Base-by-base conservation (phyloP, 2,329 filamentous ascomycete species). In the Stachybotrys echinatus region DNA sequence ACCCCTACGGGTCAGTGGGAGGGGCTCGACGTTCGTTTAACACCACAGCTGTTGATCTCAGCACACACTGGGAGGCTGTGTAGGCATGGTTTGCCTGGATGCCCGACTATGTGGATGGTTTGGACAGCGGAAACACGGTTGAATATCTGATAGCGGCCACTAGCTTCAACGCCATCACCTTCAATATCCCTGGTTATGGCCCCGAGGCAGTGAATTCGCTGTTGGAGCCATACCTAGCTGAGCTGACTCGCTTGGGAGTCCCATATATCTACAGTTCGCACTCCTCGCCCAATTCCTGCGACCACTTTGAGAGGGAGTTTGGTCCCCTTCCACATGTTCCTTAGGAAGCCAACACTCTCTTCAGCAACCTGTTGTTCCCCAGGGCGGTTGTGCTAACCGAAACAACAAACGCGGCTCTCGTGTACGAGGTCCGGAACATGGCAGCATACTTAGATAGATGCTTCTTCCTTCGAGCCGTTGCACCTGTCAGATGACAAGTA, bases 1-100 rank as follows among this genome's bases (percentile, higher is more conserved):
- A 42, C 23, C 64, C 66, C 0, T 73, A 76, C n/a, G 38, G 38
- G 7, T 7, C 14, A 6, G 17, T 40, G 7, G 38, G 38, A 6
- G 38, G 38, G 7, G 38, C 38, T 19, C 38, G 38, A 6, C 17
- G 7, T 6, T 40, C 38, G 7, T 40, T 40, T 19, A 40, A 40
- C 17, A 19, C 12, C 38, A n/a, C 38, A 7, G 12, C 18, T 7
- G 17, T 40, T 8, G 38, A 40, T 7, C 38, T 19, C 18, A 17
- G n/a, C 18, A n/a, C 6, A n/a, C n/a, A 40, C 17, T 40, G 38
- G 38, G 14, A 19, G 14, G 38, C 38, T n/a, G 38, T 40, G 12
- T 7, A 40, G 38, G 38, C 38, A 6, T 40, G 38, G 38, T 19
- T n/a, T 19, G 12, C 38, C 12, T 40, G 38, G 38, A 40, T 40